Conservation (phyloP, 2,329 filamentous ascomycete species). For the Hypocrella siamensis region DNA sequence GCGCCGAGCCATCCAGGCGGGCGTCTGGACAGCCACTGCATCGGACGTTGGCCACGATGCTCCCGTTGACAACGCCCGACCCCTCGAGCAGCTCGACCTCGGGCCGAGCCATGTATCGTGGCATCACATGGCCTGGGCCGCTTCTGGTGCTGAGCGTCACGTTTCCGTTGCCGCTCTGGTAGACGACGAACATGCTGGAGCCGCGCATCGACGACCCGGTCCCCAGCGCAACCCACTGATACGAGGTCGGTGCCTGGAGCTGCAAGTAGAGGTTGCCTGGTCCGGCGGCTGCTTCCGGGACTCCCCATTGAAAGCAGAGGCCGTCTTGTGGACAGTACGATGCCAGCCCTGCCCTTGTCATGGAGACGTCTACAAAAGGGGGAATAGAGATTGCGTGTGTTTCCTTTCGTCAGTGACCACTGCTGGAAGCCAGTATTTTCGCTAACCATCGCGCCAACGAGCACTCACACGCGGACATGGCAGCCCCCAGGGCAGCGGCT, state of each 20-base stretch:
- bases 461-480: too few species aligned
- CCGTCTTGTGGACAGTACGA: slow-evolving; percentile 24
- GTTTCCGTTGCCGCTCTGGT: slow-evolving; percentile 40
- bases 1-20: slow-evolving; percentile 21
- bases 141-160: slow-evolving; percentile 44
- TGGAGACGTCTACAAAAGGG: too few species aligned
- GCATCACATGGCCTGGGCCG: slow-evolving; percentile 30
- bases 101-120: slow-evolving; percentile 25
- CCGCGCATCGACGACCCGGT: slow-evolving; percentile 38
- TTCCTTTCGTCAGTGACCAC: too few species aligned
- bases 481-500: too few species aligned
- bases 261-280: slow-evolving; percentile 46
- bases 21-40: slow-evolving; percentile 37
- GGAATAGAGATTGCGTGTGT: too few species aligned
- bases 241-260: slow-evolving; percentile 35
- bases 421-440: too few species aligned
- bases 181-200: slow-evolving; percentile 47
- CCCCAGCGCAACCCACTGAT: slow-evolving; percentile 42
- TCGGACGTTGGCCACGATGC: slow-evolving; percentile 44
- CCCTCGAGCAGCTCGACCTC: slow-evolving; percentile 39
- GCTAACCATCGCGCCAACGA: too few species aligned
- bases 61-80: slow-evolving; percentile 34
- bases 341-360: too few species aligned
- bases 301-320: slow-evolving; percentile 40
- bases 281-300: slow-evolving; percentile 33